Evolutionary conservation across 1,284 basidiomycete species (phyloP).

Genomic region (Apiotrichum laibachii): DNA sequence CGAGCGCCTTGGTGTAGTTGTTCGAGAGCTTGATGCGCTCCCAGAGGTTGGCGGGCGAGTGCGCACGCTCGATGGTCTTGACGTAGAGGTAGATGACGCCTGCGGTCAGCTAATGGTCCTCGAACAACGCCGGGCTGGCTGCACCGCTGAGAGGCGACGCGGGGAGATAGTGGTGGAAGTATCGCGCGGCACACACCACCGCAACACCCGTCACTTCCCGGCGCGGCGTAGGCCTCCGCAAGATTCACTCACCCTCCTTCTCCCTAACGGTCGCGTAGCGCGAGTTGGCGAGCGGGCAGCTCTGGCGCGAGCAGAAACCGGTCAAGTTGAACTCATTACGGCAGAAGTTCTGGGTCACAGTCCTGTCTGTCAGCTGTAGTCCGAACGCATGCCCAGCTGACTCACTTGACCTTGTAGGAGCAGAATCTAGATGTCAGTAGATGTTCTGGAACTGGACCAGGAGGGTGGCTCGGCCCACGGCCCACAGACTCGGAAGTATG

Average conservation of each 20-base stretch:
- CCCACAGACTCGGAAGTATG: background rate
- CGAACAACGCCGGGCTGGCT: too few species aligned
- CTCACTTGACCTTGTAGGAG: constrained; percentile 96
- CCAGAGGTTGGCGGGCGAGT: constrained; percentile 95
- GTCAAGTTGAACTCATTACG: constrained; percentile 98
- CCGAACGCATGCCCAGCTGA: constrained; percentile 13
- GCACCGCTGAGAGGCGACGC: too few species aligned
- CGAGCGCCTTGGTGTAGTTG: constrained; percentile 90
- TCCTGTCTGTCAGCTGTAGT: constrained; percentile 56
- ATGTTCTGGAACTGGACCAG: background rate
- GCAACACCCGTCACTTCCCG: too few species aligned
- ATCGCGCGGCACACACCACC: background rate
- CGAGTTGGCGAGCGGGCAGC: constrained; percentile 95
- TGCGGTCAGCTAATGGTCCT: constrained; percentile 38
- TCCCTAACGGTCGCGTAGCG: constrained; percentile 96
- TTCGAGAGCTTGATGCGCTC: constrained; percentile 89
- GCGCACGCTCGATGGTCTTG: constrained; percentile 96
- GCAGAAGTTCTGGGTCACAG: constrained; percentile 93
- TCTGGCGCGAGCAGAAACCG: constrained; percentile 93
- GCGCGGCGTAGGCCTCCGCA: background rate
- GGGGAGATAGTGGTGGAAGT: too few species aligned
- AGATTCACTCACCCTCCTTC: constrained; percentile 68
- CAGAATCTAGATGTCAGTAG: constrained; percentile 58
- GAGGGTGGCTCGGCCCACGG: too few species aligned
- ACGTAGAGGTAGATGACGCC: constrained; percentile 93